Evolutionary conservation across 192 early-diverging fungal species (phyloP), one percentile per base, ranked within the genome.

Genomic region (Coemansia asiatica): DNA sequence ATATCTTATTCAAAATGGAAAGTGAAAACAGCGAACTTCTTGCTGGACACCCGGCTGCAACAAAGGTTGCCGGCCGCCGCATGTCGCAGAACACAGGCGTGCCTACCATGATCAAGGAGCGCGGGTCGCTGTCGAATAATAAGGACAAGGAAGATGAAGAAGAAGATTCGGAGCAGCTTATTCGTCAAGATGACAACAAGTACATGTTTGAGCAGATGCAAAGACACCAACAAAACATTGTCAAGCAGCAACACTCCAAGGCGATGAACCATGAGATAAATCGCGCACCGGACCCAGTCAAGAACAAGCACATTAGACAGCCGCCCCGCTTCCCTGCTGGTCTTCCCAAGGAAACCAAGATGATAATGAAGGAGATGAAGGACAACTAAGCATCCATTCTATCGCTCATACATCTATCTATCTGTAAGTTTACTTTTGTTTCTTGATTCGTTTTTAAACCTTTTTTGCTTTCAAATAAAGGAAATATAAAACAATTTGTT

Each of bases 11-110:
- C 40, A 16, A 12, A 16, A 44, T 44, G 40, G 40, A 44, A 29
- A 55, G 13, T 10, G 19, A 55, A 19, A 55, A 55, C 26, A 28
- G 26, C 28, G 53, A 55, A 28, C 27, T 12, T 28, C 53, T 55
- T 29, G 63, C 73, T 51, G 59, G 54, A 18, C 73, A 66, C 36
- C 51, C 59, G 0, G 56, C 58, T 13, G 76, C 76, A 6, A 58
- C 40, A 21, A 48, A 66, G 21, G 76, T 57, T 15, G 76, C 71
- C 51, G 76, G 76, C 0, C 68, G 77, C 15, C 77, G 77, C 58
- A 60, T 63, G 56, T 80, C 77, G 13, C 71, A 66, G 63, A 48
- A 60, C 5, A 28, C 38, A 1, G 44, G 33, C 51, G 54, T 66
- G 0, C 59, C 63, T 1, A 54, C 35, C 8, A 23, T 68, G 23